phyloP scores from a whole-genome alignment of 1,139 yeast genomes.

The Kurtzmaniella natalensis region DNA sequence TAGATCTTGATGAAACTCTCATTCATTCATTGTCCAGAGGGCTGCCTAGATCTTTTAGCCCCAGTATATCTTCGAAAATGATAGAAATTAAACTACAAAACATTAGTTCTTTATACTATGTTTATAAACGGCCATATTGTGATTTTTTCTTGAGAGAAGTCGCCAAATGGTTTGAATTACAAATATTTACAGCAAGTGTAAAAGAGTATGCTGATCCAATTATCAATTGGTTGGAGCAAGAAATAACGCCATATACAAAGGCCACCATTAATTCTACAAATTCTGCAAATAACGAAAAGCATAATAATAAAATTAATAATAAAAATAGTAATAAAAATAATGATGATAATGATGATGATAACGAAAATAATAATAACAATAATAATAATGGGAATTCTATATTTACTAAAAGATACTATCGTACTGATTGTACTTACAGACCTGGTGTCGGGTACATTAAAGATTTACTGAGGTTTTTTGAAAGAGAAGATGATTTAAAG shows the following conservation, averaged over 20 bases:
- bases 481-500: slow-evolving; percentile 53
- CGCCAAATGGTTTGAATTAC: slow-evolving; percentile 82
- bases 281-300: slow-evolving; percentile 4
- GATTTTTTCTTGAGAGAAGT: slow-evolving; percentile 78
- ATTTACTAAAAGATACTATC: slow-evolving; percentile 64
- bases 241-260: slow-evolving; percentile 15
- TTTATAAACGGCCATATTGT: slow-evolving; percentile 88
- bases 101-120: slow-evolving; percentile 77
- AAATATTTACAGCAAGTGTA: slow-evolving; percentile 90
- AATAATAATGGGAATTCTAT: slow-evolving; percentile 7
- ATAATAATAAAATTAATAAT: slow-evolving; percentile 2
- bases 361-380: not conserved
- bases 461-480: slow-evolving; percentile 56
- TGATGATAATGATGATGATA: not conserved
- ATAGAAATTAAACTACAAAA: slow-evolving; percentile 76
- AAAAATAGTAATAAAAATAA: not conserved
- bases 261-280: not conserved
- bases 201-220: slow-evolving; percentile 97
- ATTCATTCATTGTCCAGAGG: slow-evolving; percentile 83
- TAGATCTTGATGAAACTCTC: slow-evolving; percentile 90
- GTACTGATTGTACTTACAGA: slow-evolving; percentile 74
- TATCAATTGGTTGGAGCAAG: slow-evolving; percentile 71
- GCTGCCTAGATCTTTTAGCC: slow-evolving; percentile 36
- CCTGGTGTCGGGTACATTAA: slow-evolving; percentile 85
- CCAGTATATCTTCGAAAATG: slow-evolving; percentile 59